A percentile compares a stretch with the other conserved stretches of the same genome.
These are phyloP conservation scores for Colletotrichum kahawae DNA, from an alignment of 2,329 filamentous ascomycete species.

Conservation along the genomic window DNA sequence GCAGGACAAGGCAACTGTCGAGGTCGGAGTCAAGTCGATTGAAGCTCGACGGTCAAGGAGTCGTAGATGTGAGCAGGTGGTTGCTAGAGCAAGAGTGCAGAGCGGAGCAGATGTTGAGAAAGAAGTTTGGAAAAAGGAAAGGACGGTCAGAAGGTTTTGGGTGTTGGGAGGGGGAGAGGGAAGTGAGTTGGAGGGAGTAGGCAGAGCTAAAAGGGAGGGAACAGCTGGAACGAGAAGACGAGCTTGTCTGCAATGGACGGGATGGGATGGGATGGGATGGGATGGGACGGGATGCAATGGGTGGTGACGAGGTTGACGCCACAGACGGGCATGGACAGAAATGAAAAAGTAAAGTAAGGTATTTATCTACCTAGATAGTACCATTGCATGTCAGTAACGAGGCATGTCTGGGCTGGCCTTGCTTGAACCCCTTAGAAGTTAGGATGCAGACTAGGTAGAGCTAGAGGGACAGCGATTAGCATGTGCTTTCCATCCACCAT, in stretches of 20 bases:
- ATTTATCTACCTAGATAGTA: conserved; percentile 13
- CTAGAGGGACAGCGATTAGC: not conserved
- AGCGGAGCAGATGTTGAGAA: not conserved
- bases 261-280: not conserved
- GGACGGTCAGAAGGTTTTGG: conserved; percentile 1
- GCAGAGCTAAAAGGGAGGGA: conserved; percentile 10
- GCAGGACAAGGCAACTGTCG: not conserved
- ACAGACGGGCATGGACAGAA: conserved; percentile 15
- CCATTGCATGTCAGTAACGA: not conserved
- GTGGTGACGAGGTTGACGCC: conserved; percentile 20
- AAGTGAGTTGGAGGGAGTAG: conserved; percentile 5
- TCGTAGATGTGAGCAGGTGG: not conserved
- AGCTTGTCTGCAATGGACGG: conserved; percentile 2
- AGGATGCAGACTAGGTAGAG: not conserved
- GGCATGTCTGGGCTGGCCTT: not conserved
- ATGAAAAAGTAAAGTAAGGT: conserved; percentile 8
- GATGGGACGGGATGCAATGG: not conserved
- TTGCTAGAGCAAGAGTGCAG: not conserved
- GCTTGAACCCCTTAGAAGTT: conserved; percentile 16
- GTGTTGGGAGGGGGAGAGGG: not conserved
- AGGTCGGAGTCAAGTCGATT: not conserved
- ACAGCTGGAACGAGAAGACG: conserved; percentile 10
- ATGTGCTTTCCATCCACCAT: not conserved
- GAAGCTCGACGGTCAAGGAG: not conserved
- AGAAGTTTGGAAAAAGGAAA: not conserved